A percentile compares a stretch with the other conserved stretches of the same genome.
Conservation (phyloP, 129 eudicot genomes). For the Centrapalus pauciflorus region DNA sequence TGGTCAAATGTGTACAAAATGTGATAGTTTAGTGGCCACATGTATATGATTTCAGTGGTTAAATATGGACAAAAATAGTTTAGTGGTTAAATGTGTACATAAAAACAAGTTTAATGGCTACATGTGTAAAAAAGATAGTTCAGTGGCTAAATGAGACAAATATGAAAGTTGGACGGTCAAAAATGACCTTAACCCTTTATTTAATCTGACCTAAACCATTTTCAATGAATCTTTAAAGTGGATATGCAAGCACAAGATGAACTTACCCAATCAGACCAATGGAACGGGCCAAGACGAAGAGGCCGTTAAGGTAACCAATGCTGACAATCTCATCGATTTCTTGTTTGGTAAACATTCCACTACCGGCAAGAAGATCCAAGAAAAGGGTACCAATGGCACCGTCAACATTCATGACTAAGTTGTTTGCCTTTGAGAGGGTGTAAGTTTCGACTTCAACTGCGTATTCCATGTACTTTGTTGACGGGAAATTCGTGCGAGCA, state of each 20-base stretch:
- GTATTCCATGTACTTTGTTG: constrained; percentile 93
- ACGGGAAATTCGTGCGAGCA: constrained; percentile 82
- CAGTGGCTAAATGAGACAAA: too few species aligned
- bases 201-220: too few species aligned
- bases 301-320: constrained; percentile 89
- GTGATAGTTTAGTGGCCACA: too few species aligned
- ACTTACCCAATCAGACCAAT: constrained; percentile 95
- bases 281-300: constrained; percentile 91
- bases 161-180: too few species aligned
- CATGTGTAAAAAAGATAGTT: too few species aligned
- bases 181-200: too few species aligned
- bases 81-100: too few species aligned
- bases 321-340: constrained; percentile 85
- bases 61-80: too few species aligned
- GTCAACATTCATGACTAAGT: constrained; percentile 83
- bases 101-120: too few species aligned
- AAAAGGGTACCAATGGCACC: constrained; percentile 96
- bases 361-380: constrained; percentile 92
- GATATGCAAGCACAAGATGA: not conserved
- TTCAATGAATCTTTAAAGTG: too few species aligned
- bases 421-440: constrained; percentile 92
- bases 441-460: constrained; percentile 94
- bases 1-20: too few species aligned
- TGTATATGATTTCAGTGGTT: too few species aligned
- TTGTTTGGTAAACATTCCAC: constrained; percentile 87